Evolutionary conservation across 345 rosid genomes (phyloP), one percentile per base, ranked within the genome.

Genomic region (Psidium friedrichsthalianum): DNA sequence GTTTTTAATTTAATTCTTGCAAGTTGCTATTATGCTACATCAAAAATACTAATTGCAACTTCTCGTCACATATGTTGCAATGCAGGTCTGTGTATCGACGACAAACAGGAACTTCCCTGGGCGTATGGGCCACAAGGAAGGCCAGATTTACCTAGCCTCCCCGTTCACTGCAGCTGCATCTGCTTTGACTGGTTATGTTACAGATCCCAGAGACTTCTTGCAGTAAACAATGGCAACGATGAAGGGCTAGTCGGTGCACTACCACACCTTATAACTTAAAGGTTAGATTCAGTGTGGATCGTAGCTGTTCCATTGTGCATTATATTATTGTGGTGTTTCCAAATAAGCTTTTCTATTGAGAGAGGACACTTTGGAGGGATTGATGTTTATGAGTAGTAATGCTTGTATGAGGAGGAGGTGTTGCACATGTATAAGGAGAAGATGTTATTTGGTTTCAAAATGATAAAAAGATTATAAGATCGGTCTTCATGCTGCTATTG

Each of bases 101-200:
- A 94, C 99, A n/a, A 97, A 97, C 88, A 91, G 99, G 92, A 97
- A 97, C 92, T 97, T 97, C 93, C 99, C 99, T 0, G 99, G 99
- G 21, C 91, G 99, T 83, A 97, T 97, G 99, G 99, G 99, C 52
- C 99, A 97, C 93, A 97, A 87, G 91, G 99, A 97, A 94, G 99
- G 99, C 40, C 96, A 96, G 90, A 94, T 97, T 61, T 96, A 97
- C 90, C 93, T 96, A 36, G 99, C 98, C 42, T 97, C 99, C 20
- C 99, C 99, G 0, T 96, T 89, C 87, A 97, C 99, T 0, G 99
- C 99, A 8, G 99, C 99, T 24, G 99, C 99, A 22, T 96, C 99
- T 22, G 99, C 99, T 59, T 88, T 97, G 90, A 97, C 98, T 1
- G 99, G 99, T 56, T 90, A 86, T 86, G 99, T 97, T 82, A 94